Evolutionary conservation across 2,329 filamentous ascomycete species (phyloP).

Genomic region (Trichoderma endophyticum): DNA sequence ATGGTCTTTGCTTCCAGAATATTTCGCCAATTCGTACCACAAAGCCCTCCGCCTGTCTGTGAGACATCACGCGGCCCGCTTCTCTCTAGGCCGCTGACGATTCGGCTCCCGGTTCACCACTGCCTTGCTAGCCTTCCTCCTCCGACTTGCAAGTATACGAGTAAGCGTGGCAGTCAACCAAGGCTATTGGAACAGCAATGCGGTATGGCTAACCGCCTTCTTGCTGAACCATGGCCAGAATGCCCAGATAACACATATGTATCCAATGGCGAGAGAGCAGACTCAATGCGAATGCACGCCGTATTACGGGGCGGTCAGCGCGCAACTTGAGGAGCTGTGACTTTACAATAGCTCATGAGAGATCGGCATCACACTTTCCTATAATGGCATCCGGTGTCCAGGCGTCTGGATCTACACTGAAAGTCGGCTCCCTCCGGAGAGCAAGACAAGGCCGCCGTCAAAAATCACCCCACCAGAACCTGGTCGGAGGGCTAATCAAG

Average conservation of each 20-base stretch:
- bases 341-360: background rate
- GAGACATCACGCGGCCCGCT: background rate
- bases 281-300: background rate
- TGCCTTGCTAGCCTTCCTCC: background rate
- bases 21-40: slow-evolving; percentile 4
- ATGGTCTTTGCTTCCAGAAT: slow-evolving; percentile 16
- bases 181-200: background rate
- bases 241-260: background rate
- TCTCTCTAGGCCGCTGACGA: background rate
- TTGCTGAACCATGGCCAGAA: background rate
- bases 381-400: background rate
- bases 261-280: background rate
- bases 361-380: background rate
- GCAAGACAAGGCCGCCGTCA: background rate
- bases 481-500: background rate
- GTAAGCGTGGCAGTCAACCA: background rate
- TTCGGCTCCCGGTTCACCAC: background rate
- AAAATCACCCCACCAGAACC: background rate
- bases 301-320: background rate
- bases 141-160: background rate
- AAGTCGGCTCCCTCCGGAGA: slow-evolving; percentile 10
- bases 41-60: background rate
- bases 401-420: background rate
- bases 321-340: background rate
- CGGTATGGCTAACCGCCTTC: background rate